Conservation (phyloP, 345 rosid species). For the Gynandropsis gynandra region DNA sequence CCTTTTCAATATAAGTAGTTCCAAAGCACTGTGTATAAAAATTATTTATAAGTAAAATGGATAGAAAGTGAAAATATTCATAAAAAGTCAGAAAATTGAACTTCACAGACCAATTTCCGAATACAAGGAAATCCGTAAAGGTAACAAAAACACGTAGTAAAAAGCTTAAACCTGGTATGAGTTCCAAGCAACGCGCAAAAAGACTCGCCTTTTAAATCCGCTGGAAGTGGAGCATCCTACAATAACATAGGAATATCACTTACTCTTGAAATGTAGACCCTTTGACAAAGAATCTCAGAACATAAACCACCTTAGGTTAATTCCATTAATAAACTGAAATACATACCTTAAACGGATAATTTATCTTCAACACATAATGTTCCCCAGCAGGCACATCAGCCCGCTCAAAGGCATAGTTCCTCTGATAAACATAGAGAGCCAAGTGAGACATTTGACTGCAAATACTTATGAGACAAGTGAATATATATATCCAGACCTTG, state of each 20-base stretch:
- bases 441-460: conserved; percentile 6
- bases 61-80: conserved; percentile 9
- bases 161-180: conserved; percentile 56
- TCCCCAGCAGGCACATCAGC: conserved; percentile 74
- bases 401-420: conserved; percentile 81
- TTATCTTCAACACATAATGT: conserved; percentile 78
- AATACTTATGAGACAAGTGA: conserved; percentile 9
- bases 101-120: conserved; percentile 15
- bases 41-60: conserved; percentile 7
- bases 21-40: conserved; percentile 72
- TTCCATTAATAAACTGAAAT: not conserved
- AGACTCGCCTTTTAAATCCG: conserved; percentile 74
- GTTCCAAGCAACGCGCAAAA: conserved; percentile 81
- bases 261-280: not conserved
- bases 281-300: not conserved
- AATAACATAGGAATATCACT: conserved; percentile 10
- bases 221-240: conserved; percentile 87
- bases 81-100: conserved; percentile 12
- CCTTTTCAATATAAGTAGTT: conserved; percentile 86
- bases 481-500: conserved; percentile 57
- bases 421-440: conserved; percentile 37
- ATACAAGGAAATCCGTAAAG: conserved; percentile 17
- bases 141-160: conserved; percentile 18
- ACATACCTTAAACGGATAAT: conserved; percentile 84
- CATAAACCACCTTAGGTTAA: not conserved